phyloP scores from a whole-genome alignment of 1,284 basidiomycete species.

The Marasmius oreades region DNA sequence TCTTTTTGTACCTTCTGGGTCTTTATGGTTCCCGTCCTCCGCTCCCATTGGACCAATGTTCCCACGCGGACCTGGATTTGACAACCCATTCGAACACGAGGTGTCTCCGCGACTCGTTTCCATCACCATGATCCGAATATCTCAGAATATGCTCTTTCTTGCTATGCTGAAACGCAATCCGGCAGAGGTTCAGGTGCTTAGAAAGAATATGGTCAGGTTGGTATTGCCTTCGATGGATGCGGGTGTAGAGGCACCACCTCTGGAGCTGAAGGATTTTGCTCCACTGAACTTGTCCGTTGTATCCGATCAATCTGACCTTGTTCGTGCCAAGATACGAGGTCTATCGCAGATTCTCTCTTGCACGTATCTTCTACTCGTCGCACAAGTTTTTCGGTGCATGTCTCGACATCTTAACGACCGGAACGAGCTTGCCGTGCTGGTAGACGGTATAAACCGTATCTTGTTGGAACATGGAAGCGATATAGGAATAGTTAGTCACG shows the following conservation, averaged over 20 bases:
- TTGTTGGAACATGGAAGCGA: conserved; percentile 65
- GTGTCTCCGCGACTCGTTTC: conserved; percentile 48
- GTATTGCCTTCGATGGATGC: conserved; percentile 49
- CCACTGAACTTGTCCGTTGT: conserved; percentile 18
- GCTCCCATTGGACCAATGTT: conserved; percentile 58
- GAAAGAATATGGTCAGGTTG: conserved; percentile 66
- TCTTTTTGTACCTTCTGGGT: conserved; percentile 67
- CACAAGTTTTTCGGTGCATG: conserved; percentile 69
- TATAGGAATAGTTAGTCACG: conserved; percentile 68
- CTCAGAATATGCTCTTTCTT: conserved; percentile 70
- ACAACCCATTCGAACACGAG: conserved; percentile 41
- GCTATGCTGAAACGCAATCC: conserved; percentile 64
- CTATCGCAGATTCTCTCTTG: conserved; percentile 62
- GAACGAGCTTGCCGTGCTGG: conserved; percentile 63
- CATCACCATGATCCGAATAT: conserved; percentile 62
- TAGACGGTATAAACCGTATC: conserved; percentile 70
- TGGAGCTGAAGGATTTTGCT: conserved; percentile 41
- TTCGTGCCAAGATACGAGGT: conserved; percentile 27
- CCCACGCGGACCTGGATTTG: conserved; percentile 38
- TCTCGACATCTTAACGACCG: conserved; percentile 76
- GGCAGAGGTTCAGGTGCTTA: conserved; percentile 68
- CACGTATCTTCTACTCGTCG: conserved; percentile 69
- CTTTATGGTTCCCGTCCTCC: conserved; percentile 58
- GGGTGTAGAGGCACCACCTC: conserved; percentile 24
- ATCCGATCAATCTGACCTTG: not conserved